Conservation (phyloP, 164 flowering plant genomes). For the Annona cherimola region DNA sequence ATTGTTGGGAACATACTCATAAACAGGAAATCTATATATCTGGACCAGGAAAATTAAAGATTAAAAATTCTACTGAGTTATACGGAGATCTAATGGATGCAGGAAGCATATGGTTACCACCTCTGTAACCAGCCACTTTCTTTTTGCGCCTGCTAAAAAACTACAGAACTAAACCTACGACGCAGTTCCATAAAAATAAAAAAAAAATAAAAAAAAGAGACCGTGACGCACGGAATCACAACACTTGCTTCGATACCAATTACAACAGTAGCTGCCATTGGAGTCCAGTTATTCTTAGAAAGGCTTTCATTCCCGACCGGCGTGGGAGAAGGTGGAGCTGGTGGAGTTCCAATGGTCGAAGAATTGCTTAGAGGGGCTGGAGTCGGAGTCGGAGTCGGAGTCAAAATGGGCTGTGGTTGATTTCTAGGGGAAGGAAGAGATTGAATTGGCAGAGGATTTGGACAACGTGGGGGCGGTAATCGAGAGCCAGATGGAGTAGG, state of each 20-base stretch:
- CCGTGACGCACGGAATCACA: no score
- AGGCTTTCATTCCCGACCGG: slow-evolving; percentile 21
- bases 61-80: slow-evolving; percentile 30
- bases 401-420: slow-evolving; percentile 6
- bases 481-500: slow-evolving; percentile 30
- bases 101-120: slow-evolving; percentile 48
- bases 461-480: slow-evolving; percentile 29
- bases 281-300: slow-evolving; percentile 25
- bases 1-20: slow-evolving; percentile 35
- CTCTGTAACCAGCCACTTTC: slow-evolving; percentile 31
- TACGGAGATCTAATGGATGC: slow-evolving; percentile 43
- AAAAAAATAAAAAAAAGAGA: no score
- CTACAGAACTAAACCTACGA: slow-evolving; percentile 35
- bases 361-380: slow-evolving; percentile 11
- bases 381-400: no score
- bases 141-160: slow-evolving; percentile 40
- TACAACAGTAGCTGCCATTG: slow-evolving; percentile 26
- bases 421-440: slow-evolving; percentile 32
- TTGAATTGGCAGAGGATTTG: slow-evolving; percentile 22
- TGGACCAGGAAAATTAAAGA: background rate
- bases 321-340: slow-evolving; percentile 10
- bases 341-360: slow-evolving; percentile 14
- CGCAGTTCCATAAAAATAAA: no score
- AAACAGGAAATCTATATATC: no score
- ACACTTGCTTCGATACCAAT: slow-evolving; percentile 28